Percentiles rank a stretch among this genome's conserved stretches.
Conservation (phyloP, 1,284 basidiomycete species). For the Melampsora larici-populina region DNA sequence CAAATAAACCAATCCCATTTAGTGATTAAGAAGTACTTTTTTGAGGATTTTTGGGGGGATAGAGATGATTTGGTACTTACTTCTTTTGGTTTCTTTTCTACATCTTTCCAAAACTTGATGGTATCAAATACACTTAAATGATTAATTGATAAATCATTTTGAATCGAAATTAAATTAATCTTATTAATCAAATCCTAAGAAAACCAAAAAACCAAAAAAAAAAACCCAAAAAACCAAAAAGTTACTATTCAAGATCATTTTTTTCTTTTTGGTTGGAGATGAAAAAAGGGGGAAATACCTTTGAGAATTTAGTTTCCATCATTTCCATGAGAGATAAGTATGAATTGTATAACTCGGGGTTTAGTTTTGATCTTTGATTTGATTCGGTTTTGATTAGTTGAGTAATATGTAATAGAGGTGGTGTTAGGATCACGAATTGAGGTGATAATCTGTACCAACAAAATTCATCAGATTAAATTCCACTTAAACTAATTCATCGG, state of each 20-base stretch:
- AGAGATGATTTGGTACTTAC: too few relatives aligned
- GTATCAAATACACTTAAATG: slow-evolving; percentile 22
- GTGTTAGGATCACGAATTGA: slow-evolving; percentile 16
- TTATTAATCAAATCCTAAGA: neutral
- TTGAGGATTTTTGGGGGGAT: too few relatives aligned
- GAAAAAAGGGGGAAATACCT: neutral
- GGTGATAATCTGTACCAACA: slow-evolving; percentile 12
- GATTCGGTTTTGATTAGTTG: slow-evolving; percentile 6
- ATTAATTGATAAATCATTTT: neutral
- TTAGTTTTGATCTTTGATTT: neutral
- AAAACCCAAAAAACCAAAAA: too few relatives aligned
- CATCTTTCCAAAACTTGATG: slow-evolving; percentile 20
- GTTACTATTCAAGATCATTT: too few relatives aligned
- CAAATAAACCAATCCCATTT: too few relatives aligned
- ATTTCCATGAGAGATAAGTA: neutral
- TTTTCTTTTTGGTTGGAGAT: neutral
- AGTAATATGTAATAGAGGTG: slow-evolving; percentile 17
- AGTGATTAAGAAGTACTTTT: too few relatives aligned
- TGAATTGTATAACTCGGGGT: neutral
- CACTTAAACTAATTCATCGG: too few relatives aligned
- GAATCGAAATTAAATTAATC: neutral
- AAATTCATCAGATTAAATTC: neutral
- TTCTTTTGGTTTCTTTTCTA: slow-evolving; percentile 11
- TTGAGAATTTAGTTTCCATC: neutral
- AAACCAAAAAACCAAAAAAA: neutral